A percentile compares a stretch with the other conserved stretches of the same genome.
Conservation (phyloP, 768 basidiomycete genomes). For the Leccinum longicurvipes region DNA sequence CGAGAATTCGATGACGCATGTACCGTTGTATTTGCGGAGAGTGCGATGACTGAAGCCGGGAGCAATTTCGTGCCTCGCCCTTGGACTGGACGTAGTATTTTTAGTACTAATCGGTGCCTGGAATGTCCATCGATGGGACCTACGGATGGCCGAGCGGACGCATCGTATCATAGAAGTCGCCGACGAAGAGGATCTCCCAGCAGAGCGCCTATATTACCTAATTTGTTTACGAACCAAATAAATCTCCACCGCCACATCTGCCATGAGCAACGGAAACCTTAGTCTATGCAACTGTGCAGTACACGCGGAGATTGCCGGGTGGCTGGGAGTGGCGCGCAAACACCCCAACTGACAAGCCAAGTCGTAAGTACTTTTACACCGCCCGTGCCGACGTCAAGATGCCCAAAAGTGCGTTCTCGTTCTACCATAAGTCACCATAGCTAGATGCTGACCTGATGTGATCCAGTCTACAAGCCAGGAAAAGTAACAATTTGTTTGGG, state of each 20-base stretch:
- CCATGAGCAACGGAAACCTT: slow-evolving; percentile 1
- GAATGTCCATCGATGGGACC: background rate
- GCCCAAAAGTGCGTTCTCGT: slow-evolving; percentile 36
- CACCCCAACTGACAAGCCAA: slow-evolving; percentile 15
- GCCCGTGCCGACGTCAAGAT: slow-evolving; percentile 38
- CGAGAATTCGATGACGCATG: background rate
- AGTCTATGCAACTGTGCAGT: slow-evolving; percentile 24
- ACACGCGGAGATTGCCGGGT: slow-evolving; percentile 33
- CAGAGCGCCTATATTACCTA: too few relatives aligned
- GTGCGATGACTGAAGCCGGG: background rate
- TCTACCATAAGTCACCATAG: background rate
- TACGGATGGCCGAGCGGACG: background rate
- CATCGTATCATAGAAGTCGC: background rate
- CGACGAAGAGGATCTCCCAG: background rate
- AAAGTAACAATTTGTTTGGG: slow-evolving; percentile 51
- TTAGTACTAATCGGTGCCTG: background rate
- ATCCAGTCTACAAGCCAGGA: slow-evolving; percentile 88
- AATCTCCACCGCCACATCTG: background rate
- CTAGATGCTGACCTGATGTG: slow-evolving; percentile 11
- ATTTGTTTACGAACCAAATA: background rate
- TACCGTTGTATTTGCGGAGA: background rate
- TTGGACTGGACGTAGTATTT: background rate
- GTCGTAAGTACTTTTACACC: slow-evolving; percentile 18
- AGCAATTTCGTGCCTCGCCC: background rate
- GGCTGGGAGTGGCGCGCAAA: slow-evolving; percentile 23